Percentiles rank a stretch among this genome's conserved stretches.
phyloP scores from a whole-genome alignment of 2,329 filamentous ascomycete species.

The Ceratocystis eucalypticola region DNA sequence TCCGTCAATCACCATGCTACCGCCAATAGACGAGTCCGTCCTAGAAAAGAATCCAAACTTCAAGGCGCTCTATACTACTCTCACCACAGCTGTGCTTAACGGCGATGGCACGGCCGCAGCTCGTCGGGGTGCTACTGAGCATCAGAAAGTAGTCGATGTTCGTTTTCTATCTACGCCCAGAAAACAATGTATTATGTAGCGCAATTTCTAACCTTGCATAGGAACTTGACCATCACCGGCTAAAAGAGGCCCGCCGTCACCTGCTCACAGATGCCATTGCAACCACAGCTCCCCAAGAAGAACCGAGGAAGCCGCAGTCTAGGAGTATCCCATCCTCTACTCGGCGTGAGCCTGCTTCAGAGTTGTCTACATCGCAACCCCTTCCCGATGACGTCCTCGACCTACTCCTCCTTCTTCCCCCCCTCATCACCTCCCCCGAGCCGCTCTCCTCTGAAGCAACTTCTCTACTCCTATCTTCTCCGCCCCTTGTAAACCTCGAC shows the following conservation, averaged over 20 bases:
- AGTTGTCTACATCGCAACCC: slow-evolving; percentile 25
- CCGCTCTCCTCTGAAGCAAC: slow-evolving; percentile 28
- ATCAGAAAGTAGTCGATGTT: slow-evolving; percentile 38
- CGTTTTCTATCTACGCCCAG: background rate
- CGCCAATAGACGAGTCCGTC: slow-evolving; percentile 42
- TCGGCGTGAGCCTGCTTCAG: slow-evolving; percentile 19
- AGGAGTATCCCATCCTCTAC: slow-evolving; percentile 20
- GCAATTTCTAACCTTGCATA: slow-evolving; percentile 22
- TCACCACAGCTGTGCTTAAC: slow-evolving; percentile 42
- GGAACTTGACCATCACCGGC: slow-evolving; percentile 38
- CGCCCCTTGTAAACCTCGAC: slow-evolving; percentile 37
- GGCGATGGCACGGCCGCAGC: slow-evolving; percentile 43
- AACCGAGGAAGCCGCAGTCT: slow-evolving; percentile 23
- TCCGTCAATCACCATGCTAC: slow-evolving; percentile 35
- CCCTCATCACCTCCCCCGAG: slow-evolving; percentile 31
- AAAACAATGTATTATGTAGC: background rate
- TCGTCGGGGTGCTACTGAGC: slow-evolving; percentile 37
- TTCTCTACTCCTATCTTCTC: slow-evolving; percentile 35
- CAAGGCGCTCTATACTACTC: slow-evolving; percentile 41
- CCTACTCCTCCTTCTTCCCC: slow-evolving; percentile 40
- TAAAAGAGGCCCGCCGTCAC: slow-evolving; percentile 36
- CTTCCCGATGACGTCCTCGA: slow-evolving; percentile 28
- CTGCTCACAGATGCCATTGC: slow-evolving; percentile 39
- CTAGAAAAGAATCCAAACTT: slow-evolving; percentile 46
- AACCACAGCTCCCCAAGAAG: slow-evolving; percentile 29